Conservation (phyloP, 164 flowering plant species). For the Akebia trifoliata region DNA sequence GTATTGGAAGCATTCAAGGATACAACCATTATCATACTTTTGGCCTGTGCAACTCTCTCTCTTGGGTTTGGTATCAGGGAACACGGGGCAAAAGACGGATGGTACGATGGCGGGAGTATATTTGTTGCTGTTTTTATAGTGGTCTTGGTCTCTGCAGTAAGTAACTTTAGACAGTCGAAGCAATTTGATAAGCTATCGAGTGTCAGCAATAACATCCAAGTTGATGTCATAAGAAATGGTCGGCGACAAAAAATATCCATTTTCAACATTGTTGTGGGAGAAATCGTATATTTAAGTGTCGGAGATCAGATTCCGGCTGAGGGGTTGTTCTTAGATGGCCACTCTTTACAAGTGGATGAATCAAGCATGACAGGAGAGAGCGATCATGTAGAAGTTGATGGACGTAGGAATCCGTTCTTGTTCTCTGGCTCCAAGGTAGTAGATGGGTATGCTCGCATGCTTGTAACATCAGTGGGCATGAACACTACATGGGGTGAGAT, state of each 20-base stretch:
- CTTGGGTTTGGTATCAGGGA: constrained; percentile 43
- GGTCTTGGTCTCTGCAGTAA: constrained; percentile 33
- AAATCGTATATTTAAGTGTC: constrained; percentile 33
- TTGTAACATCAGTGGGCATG: constrained; percentile 44
- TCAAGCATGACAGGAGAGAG: constrained; percentile 48
- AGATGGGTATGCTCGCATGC: constrained; percentile 46
- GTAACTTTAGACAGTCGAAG: constrained; percentile 32
- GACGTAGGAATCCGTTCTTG: constrained; percentile 22
- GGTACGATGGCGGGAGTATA: constrained; percentile 55
- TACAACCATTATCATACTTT: constrained; percentile 34
- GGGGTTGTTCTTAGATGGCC: constrained; percentile 41
- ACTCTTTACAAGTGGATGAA: constrained; percentile 43
- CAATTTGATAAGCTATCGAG: constrained; percentile 35
- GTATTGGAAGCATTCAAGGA: constrained; percentile 42
- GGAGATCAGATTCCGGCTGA: constrained; percentile 61
- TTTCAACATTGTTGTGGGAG: constrained; percentile 47
- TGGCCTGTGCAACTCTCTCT: constrained; percentile 36
- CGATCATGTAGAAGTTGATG: constrained; percentile 29
- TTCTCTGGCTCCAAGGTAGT: constrained; percentile 37
- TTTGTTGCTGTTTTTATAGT: constrained; percentile 39
- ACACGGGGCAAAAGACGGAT: constrained; percentile 38
- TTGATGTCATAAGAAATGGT: constrained; percentile 38
- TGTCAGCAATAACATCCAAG: constrained; percentile 25
- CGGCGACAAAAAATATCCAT: constrained; percentile 28
- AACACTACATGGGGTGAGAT: constrained; percentile 42